Conservation (phyloP, 2,329 filamentous ascomycete genomes). For the Aspergillus awamori region DNA sequence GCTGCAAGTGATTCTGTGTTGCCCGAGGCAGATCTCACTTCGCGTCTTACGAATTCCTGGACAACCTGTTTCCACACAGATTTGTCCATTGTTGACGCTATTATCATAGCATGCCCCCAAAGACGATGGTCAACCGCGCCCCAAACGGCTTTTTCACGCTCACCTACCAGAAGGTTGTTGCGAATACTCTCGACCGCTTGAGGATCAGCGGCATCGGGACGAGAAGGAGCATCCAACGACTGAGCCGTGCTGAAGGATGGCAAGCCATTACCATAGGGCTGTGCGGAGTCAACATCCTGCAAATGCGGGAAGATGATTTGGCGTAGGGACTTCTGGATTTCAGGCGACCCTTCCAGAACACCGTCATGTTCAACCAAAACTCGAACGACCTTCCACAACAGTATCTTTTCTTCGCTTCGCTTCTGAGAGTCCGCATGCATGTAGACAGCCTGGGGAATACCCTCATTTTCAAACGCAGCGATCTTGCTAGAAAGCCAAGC, state of each 20-base stretch:
- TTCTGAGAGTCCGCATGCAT: conserved; percentile 58
- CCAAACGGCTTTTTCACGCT: conserved; percentile 92
- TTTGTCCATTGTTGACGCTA: conserved; percentile 76
- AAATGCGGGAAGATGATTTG: conserved; percentile 69
- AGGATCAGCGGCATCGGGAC: conserved; percentile 69
- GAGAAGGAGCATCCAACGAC: conserved; percentile 42
- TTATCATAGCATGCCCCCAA: conserved; percentile 95
- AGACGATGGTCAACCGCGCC: conserved; percentile 87
- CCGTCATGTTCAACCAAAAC: conserved; percentile 88
- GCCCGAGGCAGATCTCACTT: conserved; percentile 79
- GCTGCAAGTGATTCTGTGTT: conserved; percentile 87
- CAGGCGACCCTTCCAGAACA: conserved; percentile 69
- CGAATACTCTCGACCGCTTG: conserved; percentile 72
- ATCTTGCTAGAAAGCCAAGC: conserved; percentile 80
- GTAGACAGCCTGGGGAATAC: conserved; percentile 52
- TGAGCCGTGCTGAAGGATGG: conserved; percentile 43
- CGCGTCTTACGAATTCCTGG: conserved; percentile 92
- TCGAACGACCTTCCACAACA: conserved; percentile 85
- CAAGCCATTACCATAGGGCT: conserved; percentile 26
- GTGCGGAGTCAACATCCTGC: conserved; percentile 35
- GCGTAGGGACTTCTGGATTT: conserved; percentile 74
- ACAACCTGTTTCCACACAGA: conserved; percentile 86
- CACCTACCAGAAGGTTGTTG: conserved; percentile 72
- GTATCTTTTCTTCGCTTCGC: conserved; percentile 73
- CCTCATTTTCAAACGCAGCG: conserved; percentile 65